Evolutionary conservation across 2,329 filamentous ascomycete species (phyloP), one percentile per base, ranked within the genome.

Genomic region (Sporothrix schenckii): DNA sequence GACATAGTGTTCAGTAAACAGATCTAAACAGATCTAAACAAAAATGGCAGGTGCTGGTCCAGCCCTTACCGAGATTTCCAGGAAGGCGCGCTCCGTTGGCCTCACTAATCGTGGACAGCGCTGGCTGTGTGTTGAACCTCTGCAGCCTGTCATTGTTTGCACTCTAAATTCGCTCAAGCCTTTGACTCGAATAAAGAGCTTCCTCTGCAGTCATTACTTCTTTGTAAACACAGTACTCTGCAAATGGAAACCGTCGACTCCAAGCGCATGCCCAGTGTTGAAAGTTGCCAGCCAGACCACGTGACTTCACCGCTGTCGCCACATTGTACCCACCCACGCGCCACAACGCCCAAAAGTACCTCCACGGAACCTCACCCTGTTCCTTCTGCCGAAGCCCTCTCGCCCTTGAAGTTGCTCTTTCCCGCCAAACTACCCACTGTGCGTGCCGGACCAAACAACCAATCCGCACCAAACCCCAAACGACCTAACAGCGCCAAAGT

Each of bases 271-370:
- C 34, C 34, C 34, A 9, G 34, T 7, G 4, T 34, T 1, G 7
- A 34, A 34, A 7, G 6, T 7, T 34, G 34, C 34, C 34, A 34
- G 34, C 34, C 34, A 34, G 4, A 9, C 34, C 58, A 63, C 58
- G 58, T 63, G 58, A 63, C 34, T 30, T 6, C 13, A 2, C 4
- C 19, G 1, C 24, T 63, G 39, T 63, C 61, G 61, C 61, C 61
- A 50, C 47, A 52, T 19, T 39, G 61, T 66, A 66, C 61, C 61
- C 61, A 66, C 61, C 14, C 27, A 21, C 24, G 44, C 47, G 61
- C 61, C 61, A 50, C 61, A 66, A 11, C 9, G 11, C 44, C 52
- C 9, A 39, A 30, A 49, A 47, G 61, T 66, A 66, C 61, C 44
- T 52, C 61, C 24, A 52, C 61, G 61, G 61, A 66, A 66, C 61